Conservation (phyloP, 2,329 filamentous ascomycete genomes). For the Niveomyces coronatus region DNA sequence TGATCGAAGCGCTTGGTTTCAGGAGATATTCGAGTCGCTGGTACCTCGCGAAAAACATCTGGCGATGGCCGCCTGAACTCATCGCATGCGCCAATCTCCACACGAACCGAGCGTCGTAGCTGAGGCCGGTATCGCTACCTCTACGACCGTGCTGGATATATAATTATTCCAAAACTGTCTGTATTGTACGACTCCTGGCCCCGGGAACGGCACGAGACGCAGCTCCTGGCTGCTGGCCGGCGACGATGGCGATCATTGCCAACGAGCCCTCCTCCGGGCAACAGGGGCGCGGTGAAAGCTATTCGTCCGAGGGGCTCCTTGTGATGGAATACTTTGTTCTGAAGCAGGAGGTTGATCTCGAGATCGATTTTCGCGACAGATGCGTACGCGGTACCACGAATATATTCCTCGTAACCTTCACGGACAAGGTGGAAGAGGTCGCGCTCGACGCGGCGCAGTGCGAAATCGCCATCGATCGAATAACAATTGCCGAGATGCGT, state of each 20-base stretch:
- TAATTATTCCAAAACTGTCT: too few species aligned
- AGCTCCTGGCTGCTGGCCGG: too few species aligned
- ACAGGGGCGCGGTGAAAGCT: constrained; percentile 22
- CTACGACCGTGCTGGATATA: too few species aligned
- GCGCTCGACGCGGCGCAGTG: constrained; percentile 53
- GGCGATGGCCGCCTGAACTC: constrained; percentile 2
- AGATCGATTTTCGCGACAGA: constrained; percentile 73
- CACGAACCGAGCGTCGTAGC: too few species aligned
- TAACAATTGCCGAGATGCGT: constrained; percentile 37
- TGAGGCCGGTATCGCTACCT: too few species aligned
- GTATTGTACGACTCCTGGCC: too few species aligned
- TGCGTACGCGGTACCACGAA: constrained; percentile 69
- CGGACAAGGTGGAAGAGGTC: constrained; percentile 47
- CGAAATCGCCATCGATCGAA: constrained; percentile 42
- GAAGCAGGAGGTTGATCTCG: constrained; percentile 80
- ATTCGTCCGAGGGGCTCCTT: constrained; percentile 24
- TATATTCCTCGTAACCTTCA: constrained; percentile 62
- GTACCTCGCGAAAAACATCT: not conserved
- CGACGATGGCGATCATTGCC: constrained; percentile 1
- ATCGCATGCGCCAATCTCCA: constrained; percentile 1
- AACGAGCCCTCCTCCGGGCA: constrained; percentile 18
- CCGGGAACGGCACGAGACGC: too few species aligned
- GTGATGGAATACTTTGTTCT: constrained; percentile 45
- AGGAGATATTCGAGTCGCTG: not conserved
- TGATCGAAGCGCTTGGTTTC: not conserved